phyloP scores from a whole-genome alignment of 75 land plant species.

The Pinus albicaulis region DNA sequence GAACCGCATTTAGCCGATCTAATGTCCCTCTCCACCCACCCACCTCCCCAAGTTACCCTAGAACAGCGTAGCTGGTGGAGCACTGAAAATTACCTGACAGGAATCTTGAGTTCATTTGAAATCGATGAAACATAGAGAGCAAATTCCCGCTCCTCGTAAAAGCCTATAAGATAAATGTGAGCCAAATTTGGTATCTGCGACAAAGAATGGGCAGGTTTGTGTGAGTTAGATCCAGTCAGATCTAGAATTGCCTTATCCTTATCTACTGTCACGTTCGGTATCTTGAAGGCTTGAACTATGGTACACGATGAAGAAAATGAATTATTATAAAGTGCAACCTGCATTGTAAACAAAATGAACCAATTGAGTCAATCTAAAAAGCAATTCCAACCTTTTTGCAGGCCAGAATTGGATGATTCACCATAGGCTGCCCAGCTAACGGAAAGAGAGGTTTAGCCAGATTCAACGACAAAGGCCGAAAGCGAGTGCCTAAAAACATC shows the following conservation, averaged over 20 bases:
- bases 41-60: not conserved
- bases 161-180: constrained; percentile 72
- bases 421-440: constrained; percentile 94
- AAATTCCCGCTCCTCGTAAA: constrained; percentile 78
- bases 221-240: not conserved
- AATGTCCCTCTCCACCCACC: not conserved
- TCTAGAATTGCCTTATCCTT: not conserved
- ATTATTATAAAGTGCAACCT: no score
- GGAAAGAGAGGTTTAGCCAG: constrained; percentile 91
- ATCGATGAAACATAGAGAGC: constrained; percentile 69
- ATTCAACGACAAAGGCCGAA: constrained; percentile 89
- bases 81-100: constrained; percentile 58
- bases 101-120: constrained; percentile 77
- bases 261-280: no score
- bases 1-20: not conserved
- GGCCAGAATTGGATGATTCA: constrained; percentile 91
- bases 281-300: no score
- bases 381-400: constrained; percentile 65
- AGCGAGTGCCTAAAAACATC: constrained; percentile 71
- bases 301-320: not conserved
- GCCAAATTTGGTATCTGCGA: constrained; percentile 45
- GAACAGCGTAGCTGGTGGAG: not conserved
- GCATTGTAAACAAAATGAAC: no score
- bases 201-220: not conserved
- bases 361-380: no score